Evolutionary conservation across 2,329 filamentous ascomycete species (phyloP), one percentile per base, ranked within the genome.

Genomic region (Cordyceps pruinosa): DNA sequence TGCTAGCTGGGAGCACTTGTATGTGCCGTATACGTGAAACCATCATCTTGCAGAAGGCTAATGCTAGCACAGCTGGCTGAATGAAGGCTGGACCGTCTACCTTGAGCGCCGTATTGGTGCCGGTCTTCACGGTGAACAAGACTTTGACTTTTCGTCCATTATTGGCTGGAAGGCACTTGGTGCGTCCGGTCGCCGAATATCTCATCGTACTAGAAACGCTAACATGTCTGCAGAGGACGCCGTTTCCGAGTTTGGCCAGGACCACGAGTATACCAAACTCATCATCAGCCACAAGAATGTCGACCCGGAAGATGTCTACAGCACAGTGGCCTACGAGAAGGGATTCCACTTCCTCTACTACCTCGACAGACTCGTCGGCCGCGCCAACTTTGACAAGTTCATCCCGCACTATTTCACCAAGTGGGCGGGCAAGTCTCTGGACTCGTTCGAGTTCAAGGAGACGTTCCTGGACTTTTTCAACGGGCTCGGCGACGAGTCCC

Each of bases 241-340:
- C 6, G 84, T 97, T 35, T 79, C 87, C 34, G 80, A 85, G 39
- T 94, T 87, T 66, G 93, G 93, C 39, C 77, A 84, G 52, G 88
- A 95, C 62, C 91, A 96, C 68, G 88, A 93, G 65, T 97, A 94
- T 75, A 99, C 94, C 8, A 95, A 95, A 71, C 81, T 99, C 55
- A 85, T 96, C 63, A 82, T 92, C 59, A 86, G 90, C 69, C 86
- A 97, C 61, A 89, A 93, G 68, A 90, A 90, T 58, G 87, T 94
- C 63, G 93, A 97, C 65, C 94, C 94, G 0, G 94, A 97, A 70
- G 94, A 99, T 71, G 89, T 93, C 1, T 99, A 97, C 75, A 95
- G 89, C 63, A 88, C 84, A 26, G 79, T 97, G 34, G 91, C 94
- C 0, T 99, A 99, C 66, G 93, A 97, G 70, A 97, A 99, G 74